phyloP scores from a whole-genome alignment of 257 asterid genomes.

The Anisodus tanguticus region DNA sequence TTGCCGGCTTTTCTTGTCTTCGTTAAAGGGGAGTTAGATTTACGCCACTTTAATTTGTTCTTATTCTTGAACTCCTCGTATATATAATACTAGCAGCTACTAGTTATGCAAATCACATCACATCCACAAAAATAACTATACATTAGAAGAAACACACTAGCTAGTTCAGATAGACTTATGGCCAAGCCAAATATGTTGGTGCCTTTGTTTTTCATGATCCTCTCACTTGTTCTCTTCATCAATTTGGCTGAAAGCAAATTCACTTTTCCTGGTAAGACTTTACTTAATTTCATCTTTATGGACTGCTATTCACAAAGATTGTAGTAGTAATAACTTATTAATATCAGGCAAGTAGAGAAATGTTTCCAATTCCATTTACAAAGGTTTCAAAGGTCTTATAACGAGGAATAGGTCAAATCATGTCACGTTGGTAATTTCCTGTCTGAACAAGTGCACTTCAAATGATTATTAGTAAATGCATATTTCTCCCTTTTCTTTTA shows the following conservation, averaged over 20 bases:
- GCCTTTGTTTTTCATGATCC: neutral
- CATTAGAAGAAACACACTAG: neutral
- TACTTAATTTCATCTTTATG: neutral
- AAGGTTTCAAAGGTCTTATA: too few species aligned
- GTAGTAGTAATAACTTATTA: too few species aligned
- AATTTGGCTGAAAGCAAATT: slow-evolving; percentile 12
- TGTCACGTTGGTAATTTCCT: too few species aligned
- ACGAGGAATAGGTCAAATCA: too few species aligned
- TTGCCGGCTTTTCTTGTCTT: neutral
- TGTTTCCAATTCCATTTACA: too few species aligned
- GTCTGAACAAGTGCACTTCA: too few species aligned
- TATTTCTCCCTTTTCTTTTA: too few species aligned
- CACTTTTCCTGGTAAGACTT: neutral
- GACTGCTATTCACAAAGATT: neutral
- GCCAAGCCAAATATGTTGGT: neutral
- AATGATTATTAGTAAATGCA: too few species aligned
- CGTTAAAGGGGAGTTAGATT: neutral
- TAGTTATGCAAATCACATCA: neutral
- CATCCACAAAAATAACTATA: neutral
- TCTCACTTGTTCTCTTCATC: neutral
- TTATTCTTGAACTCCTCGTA: neutral
- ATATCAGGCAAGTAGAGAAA: too few species aligned
- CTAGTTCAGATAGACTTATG: neutral
- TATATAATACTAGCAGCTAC: neutral
- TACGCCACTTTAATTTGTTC: neutral